Percentiles rank a stretch among this genome's conserved stretches.
Evolutionary conservation across 148 eudicot species (phyloP).

Genomic region (Gaultheria prostrata): DNA sequence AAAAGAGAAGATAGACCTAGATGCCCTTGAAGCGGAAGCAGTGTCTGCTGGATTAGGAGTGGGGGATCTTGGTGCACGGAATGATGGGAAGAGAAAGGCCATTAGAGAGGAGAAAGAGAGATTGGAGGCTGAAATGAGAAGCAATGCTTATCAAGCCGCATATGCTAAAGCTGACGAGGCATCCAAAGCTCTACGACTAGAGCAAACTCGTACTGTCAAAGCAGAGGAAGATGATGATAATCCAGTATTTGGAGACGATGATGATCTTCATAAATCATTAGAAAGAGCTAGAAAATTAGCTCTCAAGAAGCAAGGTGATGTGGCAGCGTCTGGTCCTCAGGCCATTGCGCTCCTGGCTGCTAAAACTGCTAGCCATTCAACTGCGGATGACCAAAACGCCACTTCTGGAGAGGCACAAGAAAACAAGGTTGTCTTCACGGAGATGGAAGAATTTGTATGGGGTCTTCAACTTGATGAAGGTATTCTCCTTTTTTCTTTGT

Average conservation of each 20-base stretch:
- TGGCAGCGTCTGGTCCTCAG: conserved; percentile 45
- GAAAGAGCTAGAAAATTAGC: conserved; percentile 88
- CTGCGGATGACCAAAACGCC: conserved; percentile 39
- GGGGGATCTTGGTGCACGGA: conserved; percentile 84
- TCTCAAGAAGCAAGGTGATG: conserved; percentile 57
- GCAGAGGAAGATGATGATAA: conserved; percentile 50
- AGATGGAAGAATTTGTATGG: conserved; percentile 99
- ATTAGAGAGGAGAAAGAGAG: conserved; percentile 70
- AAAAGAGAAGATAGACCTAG: conserved; percentile 82
- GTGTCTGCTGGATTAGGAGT: conserved; percentile 73
- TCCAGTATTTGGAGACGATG: conserved; percentile 68
- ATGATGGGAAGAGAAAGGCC: conserved; percentile 53
- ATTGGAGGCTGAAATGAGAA: conserved; percentile 75
- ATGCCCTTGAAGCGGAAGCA: conserved; percentile 97
- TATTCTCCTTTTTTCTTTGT: conserved; percentile 20
- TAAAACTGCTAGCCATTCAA: conserved; percentile 33
- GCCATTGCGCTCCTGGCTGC: conserved; percentile 66
- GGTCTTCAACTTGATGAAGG: conserved; percentile 97
- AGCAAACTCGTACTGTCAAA: conserved; percentile 28
- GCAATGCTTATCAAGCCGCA: conserved; percentile 69
- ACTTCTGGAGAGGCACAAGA: conserved; percentile 56
- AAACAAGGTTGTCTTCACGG: conserved; percentile 89
- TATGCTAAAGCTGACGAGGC: conserved; percentile 87
- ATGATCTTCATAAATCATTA: conserved; percentile 76
- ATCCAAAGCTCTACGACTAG: conserved; percentile 69